Evolutionary conservation across 139 green algal species (phyloP), one percentile per base, ranked within the genome.

Genomic region (Chlorella sp.): DNA sequence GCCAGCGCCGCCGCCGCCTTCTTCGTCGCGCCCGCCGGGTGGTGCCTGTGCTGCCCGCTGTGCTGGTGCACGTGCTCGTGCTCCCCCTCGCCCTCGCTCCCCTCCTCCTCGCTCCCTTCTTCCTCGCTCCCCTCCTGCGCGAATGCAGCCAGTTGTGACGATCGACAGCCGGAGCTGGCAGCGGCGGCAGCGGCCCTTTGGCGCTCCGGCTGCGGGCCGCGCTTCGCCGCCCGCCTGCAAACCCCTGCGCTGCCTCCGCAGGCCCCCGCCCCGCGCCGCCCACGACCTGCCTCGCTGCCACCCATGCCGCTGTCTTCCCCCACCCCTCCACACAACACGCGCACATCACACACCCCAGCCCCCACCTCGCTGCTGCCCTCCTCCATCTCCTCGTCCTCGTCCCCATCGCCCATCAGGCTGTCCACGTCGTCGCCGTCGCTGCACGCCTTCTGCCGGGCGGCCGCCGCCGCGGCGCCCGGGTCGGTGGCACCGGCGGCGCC

Each of bases 1-100:
- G 86, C 88, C 85, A 98, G 89, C 6, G 94, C 92, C 27, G 93
- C 95, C n/a, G 95, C 95, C 51, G 95, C 95, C 87, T 93, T 85
- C 40, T 86, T 86, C 23, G 84, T 73, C 0, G 73, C 70, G 5
- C 29, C 50, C 36, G n/a, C 66, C 17, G 14, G 33, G 17, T 41
- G 40, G 38, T 85, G 66, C 66, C 21, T n/a, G 17, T 66, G 80
- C 35, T 53, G 48, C 21, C 50, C 59, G 2, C 29, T 36, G 35
- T 73, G 66, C 23, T 48, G 50, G 36, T 73, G 38, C 17, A 58
- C 80, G 27, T 85, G 82, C 59, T 87, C 71, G n/a, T 67, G 77
- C 7, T 73, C 83, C 2, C 27, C 73, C 42, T 86, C 72, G 21
- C 74, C 45, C 17, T 61, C 80, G 31, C 86, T 75, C 25, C 70